Evolutionary conservation across 768 basidiomycete genomes (phyloP), one percentile per base, ranked within the genome.

Genomic region (Boletus speciosus): DNA sequence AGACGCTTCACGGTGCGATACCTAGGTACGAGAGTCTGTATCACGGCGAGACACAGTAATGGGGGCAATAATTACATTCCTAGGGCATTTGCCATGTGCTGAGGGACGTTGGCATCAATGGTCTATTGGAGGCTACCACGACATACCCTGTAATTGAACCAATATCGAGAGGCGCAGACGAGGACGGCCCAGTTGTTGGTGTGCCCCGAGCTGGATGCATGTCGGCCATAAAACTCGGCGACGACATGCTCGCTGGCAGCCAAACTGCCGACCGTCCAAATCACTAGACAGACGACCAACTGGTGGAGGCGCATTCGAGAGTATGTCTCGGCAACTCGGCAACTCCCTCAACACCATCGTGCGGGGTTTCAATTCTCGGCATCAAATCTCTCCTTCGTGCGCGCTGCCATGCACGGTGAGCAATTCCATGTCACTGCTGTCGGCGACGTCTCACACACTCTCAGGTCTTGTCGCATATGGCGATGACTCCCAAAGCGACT

Each of bases 171-270:
- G 1, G 97, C 81, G 63, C 90, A 95, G 5, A 98, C 95, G 35
- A 98, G 76, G 6, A 99, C 95, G 2, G 97, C 97, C 97, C 97
- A 99, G 69, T 98, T 98, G 67, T 98, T 99, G 6, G 96, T 97
- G 67, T 97, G 93, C 6, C 74, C 67, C 6, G 69, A 67, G 34
- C 57, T 58, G 5, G 63, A 66, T 11, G 65, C 71, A 71, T 76
- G 73, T 48, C 72, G 68, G 7, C 63, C 67, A 61, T 83, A 81
- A 67, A 83, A 82, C 34, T 77, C 70, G 35, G 69, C 65, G 31
- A 79, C 66, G 32, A 78, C 74, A 29, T 70, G 66, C 31, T 74
- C 70, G 52, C 76, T 49, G 38, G 56, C 55, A n/a, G 56, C 71
- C 32, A 59, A 59, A 47, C 60, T 54, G 23, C 63, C 65, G 65